Conservation (phyloP, 805 yeast genomes). For the Sugiyamaella smithiae region DNA sequence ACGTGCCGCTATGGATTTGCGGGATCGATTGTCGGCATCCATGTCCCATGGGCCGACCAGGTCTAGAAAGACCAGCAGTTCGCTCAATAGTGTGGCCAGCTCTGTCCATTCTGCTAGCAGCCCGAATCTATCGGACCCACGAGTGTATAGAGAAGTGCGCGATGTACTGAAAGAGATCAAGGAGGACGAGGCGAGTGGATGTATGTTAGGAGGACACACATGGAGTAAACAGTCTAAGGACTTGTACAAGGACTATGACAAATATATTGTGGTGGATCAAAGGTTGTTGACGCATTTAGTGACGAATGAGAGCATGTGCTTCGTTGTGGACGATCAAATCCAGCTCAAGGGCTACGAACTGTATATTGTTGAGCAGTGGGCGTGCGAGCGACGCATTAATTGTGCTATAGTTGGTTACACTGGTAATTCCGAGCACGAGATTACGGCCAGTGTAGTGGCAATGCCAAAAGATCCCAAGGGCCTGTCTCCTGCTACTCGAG, state of each 20-base stretch:
- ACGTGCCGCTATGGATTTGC: background rate
- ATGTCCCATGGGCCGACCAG: constrained; percentile 10
- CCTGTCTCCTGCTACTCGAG: constrained; percentile 53
- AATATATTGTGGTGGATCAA: constrained; percentile 33
- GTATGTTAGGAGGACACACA: no score
- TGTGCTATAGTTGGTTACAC: constrained; percentile 78
- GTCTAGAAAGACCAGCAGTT: background rate
- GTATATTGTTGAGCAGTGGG: constrained; percentile 95
- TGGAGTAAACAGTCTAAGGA: background rate
- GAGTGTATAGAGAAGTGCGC: no score
- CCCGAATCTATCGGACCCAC: no score
- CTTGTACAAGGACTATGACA: background rate
- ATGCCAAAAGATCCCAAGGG: constrained; percentile 44
- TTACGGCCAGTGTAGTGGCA: constrained; percentile 58
- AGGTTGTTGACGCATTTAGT: constrained; percentile 25
- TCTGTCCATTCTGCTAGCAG: no score
- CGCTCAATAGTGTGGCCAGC: no score
- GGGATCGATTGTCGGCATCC: constrained; percentile 6
- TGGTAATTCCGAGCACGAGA: constrained; percentile 68
- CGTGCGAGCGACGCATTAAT: constrained; percentile 62
- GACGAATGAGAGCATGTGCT: constrained; percentile 27
- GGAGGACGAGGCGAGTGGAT: no score
- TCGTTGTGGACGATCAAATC: constrained; percentile 42
- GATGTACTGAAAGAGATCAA: no score
- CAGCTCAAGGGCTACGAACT: constrained; percentile 74